phyloP scores from a whole-genome alignment of 2,329 filamentous ascomycete genomes.

The Clonostachys sp. region DNA sequence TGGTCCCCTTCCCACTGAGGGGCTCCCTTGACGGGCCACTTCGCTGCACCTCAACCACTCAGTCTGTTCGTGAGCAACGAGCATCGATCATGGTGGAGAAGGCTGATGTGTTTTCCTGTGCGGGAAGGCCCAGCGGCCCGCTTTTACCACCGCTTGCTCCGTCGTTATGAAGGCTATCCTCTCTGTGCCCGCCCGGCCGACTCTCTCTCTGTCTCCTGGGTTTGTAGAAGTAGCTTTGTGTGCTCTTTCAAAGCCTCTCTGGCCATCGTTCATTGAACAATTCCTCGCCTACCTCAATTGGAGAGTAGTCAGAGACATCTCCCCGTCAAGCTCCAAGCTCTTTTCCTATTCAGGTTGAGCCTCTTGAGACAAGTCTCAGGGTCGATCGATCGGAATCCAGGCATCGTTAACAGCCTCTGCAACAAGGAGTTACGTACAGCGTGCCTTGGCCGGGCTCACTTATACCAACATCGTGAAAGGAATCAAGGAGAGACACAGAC shows the following conservation, averaged over 20 bases:
- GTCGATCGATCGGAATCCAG: slow-evolving; percentile 1
- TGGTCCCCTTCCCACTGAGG: too few relatives aligned
- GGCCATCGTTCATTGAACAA: too few relatives aligned
- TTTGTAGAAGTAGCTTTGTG: too few relatives aligned
- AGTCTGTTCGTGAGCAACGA: neutral
- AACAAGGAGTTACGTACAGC: neutral
- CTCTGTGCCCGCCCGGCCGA: too few relatives aligned
- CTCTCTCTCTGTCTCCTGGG: too few relatives aligned
- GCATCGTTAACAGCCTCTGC: neutral
- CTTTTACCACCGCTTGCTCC: neutral
- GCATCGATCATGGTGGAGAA: neutral
- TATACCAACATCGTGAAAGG: neutral
- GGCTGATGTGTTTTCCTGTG: neutral
- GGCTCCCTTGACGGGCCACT: too few relatives aligned
- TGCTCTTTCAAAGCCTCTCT: too few relatives aligned
- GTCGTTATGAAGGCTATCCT: too few relatives aligned
- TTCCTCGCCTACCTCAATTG: too few relatives aligned
- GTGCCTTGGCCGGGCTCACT: neutral
- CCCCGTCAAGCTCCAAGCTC: neutral
- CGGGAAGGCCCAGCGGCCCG: neutral
- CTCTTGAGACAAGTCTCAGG: slow-evolving; percentile 3
- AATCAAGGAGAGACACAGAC: too few relatives aligned
- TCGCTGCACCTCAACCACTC: too few relatives aligned
- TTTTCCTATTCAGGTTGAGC: neutral
- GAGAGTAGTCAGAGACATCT: neutral